These are phyloP conservation scores for Diutina neorugosa DNA, from an alignment of 1,139 yeast genomes.

Conservation along the genomic window DNA sequence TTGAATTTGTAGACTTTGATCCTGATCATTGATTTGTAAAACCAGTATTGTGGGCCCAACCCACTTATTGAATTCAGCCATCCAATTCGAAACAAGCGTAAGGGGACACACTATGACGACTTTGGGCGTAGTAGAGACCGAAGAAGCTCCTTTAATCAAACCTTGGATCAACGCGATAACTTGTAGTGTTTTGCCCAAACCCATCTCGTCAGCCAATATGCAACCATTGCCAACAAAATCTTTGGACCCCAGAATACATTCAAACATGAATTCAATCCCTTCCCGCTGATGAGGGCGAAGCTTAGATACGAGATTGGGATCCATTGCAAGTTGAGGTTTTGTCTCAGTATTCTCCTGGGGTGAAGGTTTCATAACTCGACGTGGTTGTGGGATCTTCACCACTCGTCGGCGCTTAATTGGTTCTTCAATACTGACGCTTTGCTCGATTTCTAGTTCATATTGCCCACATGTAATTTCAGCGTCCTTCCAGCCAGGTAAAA, in stretches of 20 bases:
- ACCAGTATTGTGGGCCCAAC: conserved; percentile 58
- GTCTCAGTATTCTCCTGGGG: not conserved
- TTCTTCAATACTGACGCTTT: not conserved
- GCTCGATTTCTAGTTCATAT: conserved; percentile 19
- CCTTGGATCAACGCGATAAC: conserved; percentile 83
- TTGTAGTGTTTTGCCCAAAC: conserved; percentile 85
- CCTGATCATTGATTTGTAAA: conserved; percentile 40
- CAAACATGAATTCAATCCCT: conserved; percentile 72
- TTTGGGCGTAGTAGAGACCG: conserved; percentile 34
- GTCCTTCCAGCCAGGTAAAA: conserved; percentile 5
- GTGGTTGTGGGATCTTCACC: not conserved
- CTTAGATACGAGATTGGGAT: conserved; percentile 43
- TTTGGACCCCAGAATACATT: conserved; percentile 63
- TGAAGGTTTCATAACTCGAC: not conserved
- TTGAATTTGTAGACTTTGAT: conserved; percentile 38
- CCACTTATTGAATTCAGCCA: conserved; percentile 83
- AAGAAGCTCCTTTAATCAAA: conserved; percentile 44
- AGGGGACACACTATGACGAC: conserved; percentile 86
- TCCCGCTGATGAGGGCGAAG: conserved; percentile 78
- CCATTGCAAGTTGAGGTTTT: conserved; percentile 14
- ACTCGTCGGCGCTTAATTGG: not conserved
- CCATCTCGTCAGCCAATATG: conserved; percentile 93
- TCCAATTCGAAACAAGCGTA: conserved; percentile 82
- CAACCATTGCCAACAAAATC: conserved; percentile 42
- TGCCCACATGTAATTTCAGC: conserved; percentile 13